Percentiles rank a stretch among this genome's conserved stretches.
Conservation (phyloP, 208 protist genomes). For the Leishmania lainsoni region DNA sequence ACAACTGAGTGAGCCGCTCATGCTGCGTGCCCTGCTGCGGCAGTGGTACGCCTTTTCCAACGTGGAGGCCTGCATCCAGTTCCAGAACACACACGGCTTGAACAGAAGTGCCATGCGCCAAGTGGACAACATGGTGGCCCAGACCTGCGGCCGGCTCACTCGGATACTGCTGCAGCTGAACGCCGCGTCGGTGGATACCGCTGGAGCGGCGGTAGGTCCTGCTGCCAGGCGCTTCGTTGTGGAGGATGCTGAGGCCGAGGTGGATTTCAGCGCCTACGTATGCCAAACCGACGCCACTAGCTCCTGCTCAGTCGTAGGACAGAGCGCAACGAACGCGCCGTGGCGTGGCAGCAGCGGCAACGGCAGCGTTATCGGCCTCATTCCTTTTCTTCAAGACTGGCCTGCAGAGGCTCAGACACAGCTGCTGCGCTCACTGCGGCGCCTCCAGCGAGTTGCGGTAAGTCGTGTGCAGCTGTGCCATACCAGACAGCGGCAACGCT, state of each 20-base stretch:
- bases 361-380: neutral
- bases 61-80: conserved; percentile 19
- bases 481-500: neutral
- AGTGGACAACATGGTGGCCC: conserved; percentile 60
- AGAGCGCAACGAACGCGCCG: neutral
- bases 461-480: conserved; percentile 39
- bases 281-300: neutral
- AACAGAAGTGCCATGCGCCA: conserved; percentile 59
- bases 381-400: conserved; percentile 34
- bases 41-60: conserved; percentile 65
- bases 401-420: conserved; percentile 33
- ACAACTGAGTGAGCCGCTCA: conserved; percentile 75
- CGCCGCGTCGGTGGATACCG: neutral
- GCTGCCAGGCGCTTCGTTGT: neutral
- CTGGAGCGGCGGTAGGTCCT: neutral
- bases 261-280: conserved; percentile 40
- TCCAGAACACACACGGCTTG: conserved; percentile 33
- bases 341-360: neutral
- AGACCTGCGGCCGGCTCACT: conserved; percentile 59
- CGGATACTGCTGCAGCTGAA: conserved; percentile 32
- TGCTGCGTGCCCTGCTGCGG: conserved; percentile 58
- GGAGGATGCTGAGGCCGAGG: conserved; percentile 8
- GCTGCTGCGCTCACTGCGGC: conserved; percentile 50
- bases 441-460: conserved; percentile 52
- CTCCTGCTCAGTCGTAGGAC: too few relatives aligned